These are phyloP conservation scores for Cutaneotrichosporon cavernicola DNA, from an alignment of 1,284 basidiomycete genomes.

Conservation along the genomic window DNA sequence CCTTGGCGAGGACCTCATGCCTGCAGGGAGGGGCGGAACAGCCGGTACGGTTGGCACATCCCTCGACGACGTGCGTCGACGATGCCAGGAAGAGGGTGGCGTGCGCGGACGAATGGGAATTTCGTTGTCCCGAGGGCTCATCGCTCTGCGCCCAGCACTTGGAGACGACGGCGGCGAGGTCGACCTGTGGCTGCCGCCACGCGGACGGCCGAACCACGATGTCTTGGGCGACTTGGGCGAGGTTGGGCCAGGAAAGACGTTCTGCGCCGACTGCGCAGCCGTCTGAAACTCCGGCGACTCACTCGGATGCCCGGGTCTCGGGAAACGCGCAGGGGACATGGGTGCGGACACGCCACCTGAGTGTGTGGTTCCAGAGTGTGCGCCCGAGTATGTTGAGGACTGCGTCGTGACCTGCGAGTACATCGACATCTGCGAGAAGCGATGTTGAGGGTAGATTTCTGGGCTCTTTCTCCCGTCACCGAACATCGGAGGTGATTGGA, in stretches of 20 bases:
- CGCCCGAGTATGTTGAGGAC: not conserved
- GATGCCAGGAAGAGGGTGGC: conserved; percentile 3
- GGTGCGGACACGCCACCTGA: not conserved
- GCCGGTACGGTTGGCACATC: not conserved
- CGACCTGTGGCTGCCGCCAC: not conserved
- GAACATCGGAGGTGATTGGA: conserved; percentile 33
- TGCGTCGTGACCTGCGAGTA: conserved; percentile 6
- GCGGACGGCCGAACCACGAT: conserved; percentile 15
- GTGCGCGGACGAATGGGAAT: conserved; percentile 5
- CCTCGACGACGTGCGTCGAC: not conserved
- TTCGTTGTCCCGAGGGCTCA: not conserved
- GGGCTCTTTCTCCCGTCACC: conserved; percentile 1
- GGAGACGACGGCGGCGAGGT: conserved; percentile 2
- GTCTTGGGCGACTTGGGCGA: conserved; percentile 9
- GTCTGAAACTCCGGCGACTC: not conserved
- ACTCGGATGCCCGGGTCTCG: conserved; percentile 10
- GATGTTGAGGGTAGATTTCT: conserved; percentile 3
- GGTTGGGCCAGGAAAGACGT: not conserved
- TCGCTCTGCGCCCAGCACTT: not conserved
- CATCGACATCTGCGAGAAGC: conserved; percentile 12
- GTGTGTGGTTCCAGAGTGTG: not conserved
- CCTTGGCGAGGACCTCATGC: not conserved
- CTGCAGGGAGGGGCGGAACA: not conserved
- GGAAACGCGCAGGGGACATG: conserved; percentile 9
- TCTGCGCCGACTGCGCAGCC: not conserved